Conservation (phyloP, 345 rosid genomes). For the Citrus medica region DNA sequence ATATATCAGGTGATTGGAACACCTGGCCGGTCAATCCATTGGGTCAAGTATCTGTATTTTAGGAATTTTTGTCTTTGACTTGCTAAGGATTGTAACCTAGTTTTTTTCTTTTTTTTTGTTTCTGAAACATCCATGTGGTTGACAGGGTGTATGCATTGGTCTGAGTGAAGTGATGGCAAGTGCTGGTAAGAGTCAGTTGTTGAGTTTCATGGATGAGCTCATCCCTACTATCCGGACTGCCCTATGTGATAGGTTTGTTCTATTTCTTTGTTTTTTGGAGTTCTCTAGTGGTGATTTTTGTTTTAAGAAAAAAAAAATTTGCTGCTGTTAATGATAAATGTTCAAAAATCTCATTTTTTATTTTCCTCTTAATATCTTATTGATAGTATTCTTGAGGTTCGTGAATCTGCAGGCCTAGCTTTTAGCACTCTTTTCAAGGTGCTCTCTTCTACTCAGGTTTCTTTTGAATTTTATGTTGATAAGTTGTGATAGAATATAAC, state of each 20-base stretch:
- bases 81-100: background rate
- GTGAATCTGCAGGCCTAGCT: slow-evolving; percentile 96
- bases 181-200: slow-evolving; percentile 90
- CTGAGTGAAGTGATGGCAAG: slow-evolving; percentile 98
- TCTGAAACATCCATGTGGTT: slow-evolving; percentile 21
- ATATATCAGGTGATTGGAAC: background rate
- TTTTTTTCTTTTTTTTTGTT: background rate
- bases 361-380: slow-evolving; percentile 2
- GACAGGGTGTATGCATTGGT: slow-evolving; percentile 96
- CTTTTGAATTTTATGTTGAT: background rate
- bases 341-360: background rate
- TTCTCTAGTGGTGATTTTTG: background rate
- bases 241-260: slow-evolving; percentile 85
- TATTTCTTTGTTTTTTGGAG: background rate
- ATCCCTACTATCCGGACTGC: slow-evolving; percentile 93
- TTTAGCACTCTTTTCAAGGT: slow-evolving; percentile 99
- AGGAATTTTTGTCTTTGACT: background rate
- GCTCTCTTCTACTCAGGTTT: slow-evolving; percentile 7
- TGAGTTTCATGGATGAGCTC: slow-evolving; percentile 92
- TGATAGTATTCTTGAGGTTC: slow-evolving; percentile 76
- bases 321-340: background rate
- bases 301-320: too few species aligned
- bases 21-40: background rate
- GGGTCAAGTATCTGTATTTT: background rate
- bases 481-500: background rate